Evolutionary conservation across 495 filamentous ascomycete genomes (phyloP).

Genomic region (Trichoderma virens): DNA sequence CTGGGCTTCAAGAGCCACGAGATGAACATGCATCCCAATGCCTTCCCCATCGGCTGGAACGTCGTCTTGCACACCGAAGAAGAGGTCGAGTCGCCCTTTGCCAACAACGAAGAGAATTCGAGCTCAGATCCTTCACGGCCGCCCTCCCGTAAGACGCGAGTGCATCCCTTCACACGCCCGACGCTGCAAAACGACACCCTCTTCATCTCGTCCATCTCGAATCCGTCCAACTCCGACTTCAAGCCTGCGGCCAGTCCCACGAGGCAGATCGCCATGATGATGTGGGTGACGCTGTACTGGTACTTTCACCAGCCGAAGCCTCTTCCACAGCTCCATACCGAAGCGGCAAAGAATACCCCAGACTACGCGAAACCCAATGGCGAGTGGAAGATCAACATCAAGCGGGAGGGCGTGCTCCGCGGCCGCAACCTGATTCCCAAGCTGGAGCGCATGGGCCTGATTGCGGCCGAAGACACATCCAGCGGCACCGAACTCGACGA

Average conservation of each 20-base stretch:
- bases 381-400: constrained; percentile 83
- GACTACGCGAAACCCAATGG: constrained; percentile 63
- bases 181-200: constrained; percentile 72
- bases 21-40: constrained; percentile 51
- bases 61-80: constrained; percentile 68
- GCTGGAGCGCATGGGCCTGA: constrained; percentile 85
- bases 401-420: constrained; percentile 77
- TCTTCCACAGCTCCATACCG: constrained; percentile 45
- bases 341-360: constrained; percentile 58
- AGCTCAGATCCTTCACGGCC: too few species aligned
- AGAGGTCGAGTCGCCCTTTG: not conserved
- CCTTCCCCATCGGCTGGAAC: constrained; percentile 82
- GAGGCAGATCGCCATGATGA: constrained; percentile 86
- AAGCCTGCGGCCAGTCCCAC: constrained; percentile 72
- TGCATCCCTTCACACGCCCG: constrained; percentile 61
- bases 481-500: constrained; percentile 62
- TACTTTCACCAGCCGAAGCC: constrained; percentile 82
- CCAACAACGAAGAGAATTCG: too few species aligned
- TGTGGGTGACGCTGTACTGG: constrained; percentile 93
- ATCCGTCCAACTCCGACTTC: constrained; percentile 69
- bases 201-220: constrained; percentile 86
- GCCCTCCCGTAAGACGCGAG: constrained; percentile 20
- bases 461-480: constrained; percentile 65
- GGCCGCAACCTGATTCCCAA: constrained; percentile 77
- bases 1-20: constrained; percentile 82